Conservation (phyloP, 352 stramenopile genomes). For the Phytophthora tentaculata region DNA sequence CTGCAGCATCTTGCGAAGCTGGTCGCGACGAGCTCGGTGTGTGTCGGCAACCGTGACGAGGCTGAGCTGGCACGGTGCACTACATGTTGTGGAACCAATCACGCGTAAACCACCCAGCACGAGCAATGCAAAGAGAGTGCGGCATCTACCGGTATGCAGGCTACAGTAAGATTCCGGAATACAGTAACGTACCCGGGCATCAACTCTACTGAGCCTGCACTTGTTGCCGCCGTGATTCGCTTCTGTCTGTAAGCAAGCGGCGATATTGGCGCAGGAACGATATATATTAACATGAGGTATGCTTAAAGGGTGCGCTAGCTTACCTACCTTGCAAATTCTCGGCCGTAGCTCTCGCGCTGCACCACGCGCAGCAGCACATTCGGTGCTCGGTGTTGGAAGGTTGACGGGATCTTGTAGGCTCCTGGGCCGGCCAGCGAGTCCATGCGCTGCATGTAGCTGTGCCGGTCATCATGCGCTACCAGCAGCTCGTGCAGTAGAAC, state of each 20-base stretch:
- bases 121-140: slow-evolving; percentile 19
- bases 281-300: no score
- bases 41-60: slow-evolving; percentile 38
- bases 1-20: slow-evolving; percentile 35
- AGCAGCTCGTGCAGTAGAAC: slow-evolving; percentile 21
- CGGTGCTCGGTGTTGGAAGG: slow-evolving; percentile 38
- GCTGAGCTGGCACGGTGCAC: slow-evolving; percentile 30
- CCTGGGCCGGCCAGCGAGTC: slow-evolving; percentile 54
- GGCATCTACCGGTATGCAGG: slow-evolving; percentile 30
- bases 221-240: slow-evolving; percentile 18
- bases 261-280: no score
- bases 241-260: slow-evolving; percentile 34
- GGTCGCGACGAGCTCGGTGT: slow-evolving; percentile 44
- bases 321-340: slow-evolving; percentile 72
- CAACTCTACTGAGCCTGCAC: slow-evolving; percentile 4
- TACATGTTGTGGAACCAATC: slow-evolving; percentile 23
- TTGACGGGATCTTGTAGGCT: slow-evolving; percentile 66
- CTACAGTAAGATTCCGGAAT: no score
- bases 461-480: slow-evolving; percentile 33
- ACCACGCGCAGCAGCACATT: slow-evolving; percentile 53
- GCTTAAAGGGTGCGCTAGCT: no score
- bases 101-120: slow-evolving; percentile 27
- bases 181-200: slow-evolving; percentile 20
- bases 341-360: slow-evolving; percentile 57
- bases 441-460: slow-evolving; percentile 65